A percentile compares a stretch with the other conserved stretches of the same genome.
These are phyloP conservation scores for Yamadazyma akitaensis DNA, from an alignment of 805 yeast species.

Conservation along the genomic window DNA sequence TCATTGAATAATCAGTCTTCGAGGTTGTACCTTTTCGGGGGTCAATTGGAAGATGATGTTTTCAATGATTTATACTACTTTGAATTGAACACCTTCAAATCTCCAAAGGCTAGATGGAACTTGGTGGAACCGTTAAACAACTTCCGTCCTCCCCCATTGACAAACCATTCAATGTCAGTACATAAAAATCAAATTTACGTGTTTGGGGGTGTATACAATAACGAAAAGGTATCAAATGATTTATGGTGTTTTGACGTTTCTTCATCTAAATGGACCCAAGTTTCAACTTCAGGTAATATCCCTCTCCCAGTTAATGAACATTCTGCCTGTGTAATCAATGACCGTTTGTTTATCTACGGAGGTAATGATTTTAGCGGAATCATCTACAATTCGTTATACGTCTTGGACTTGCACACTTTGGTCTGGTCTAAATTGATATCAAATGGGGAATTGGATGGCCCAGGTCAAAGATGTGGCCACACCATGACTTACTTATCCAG, in stretches of 20 bases:
- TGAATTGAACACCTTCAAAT: constrained; percentile 81
- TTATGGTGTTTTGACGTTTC: constrained; percentile 78
- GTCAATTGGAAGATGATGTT: constrained; percentile 81
- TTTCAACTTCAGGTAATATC: constrained; percentile 63
- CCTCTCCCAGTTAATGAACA: constrained; percentile 94
- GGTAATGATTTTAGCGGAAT: constrained; percentile 79
- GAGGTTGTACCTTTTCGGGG: constrained; percentile 83
- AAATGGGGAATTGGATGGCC: constrained; percentile 47
- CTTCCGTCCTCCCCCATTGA: constrained; percentile 70
- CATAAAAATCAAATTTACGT: constrained; percentile 75
- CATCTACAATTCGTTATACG: constrained; percentile 61
- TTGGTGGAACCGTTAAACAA: constrained; percentile 52
- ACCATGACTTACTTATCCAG: constrained; percentile 69
- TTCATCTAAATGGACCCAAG: constrained; percentile 64
- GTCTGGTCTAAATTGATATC: constrained; percentile 70
- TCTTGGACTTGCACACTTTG: constrained; percentile 69
- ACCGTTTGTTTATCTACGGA: constrained; percentile 80
- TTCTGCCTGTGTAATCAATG: constrained; percentile 74
- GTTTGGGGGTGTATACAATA: constrained; percentile 83
- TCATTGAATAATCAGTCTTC: constrained; percentile 45
- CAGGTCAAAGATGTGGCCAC: constrained; percentile 91
- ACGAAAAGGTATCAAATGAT: constrained; percentile 67
- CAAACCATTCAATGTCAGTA: constrained; percentile 87
- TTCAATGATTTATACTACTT: constrained; percentile 84
- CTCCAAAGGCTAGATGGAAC: constrained; percentile 84